phyloP scores from a whole-genome alignment of 371 early-diverging fungal species.

The Dichotomocladium elegans region DNA sequence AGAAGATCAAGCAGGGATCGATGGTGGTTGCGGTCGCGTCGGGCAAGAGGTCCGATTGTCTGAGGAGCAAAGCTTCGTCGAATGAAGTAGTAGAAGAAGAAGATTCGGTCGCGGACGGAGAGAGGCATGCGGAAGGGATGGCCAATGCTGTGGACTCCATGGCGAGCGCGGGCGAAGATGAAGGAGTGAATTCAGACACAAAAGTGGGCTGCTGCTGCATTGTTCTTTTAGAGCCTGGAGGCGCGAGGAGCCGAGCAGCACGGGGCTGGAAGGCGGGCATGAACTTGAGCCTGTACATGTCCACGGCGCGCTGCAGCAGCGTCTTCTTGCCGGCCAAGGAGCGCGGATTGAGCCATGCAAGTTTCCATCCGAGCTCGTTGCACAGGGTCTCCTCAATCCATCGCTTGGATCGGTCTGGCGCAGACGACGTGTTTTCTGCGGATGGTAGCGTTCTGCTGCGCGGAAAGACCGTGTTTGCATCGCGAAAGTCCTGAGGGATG shows the following conservation, averaged over 20 bases:
- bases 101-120: slow-evolving; percentile 4
- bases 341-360: slow-evolving; percentile 40
- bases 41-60: neutral
- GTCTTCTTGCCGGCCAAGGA: slow-evolving; percentile 41
- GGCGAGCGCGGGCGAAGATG: too few relatives aligned
- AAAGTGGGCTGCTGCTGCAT: too few relatives aligned
- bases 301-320: slow-evolving; percentile 40
- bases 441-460: slow-evolving; percentile 20
- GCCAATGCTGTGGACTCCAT: too few relatives aligned
- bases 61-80: slow-evolving; percentile 1
- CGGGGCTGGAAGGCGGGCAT: slow-evolving; percentile 38
- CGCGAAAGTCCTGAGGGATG: slow-evolving; percentile 34
- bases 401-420: slow-evolving; percentile 9
- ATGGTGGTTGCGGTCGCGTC: neutral
- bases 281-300: slow-evolving; percentile 39
- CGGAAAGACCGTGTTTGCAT: slow-evolving; percentile 39
- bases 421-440: neutral
- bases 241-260: neutral
- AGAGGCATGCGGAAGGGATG: too few relatives aligned
- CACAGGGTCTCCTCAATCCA: slow-evolving; percentile 33
- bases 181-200: too few relatives aligned
- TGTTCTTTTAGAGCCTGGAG: too few relatives aligned
- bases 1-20: neutral
- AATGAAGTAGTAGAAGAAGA: too few relatives aligned
- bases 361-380: slow-evolving; percentile 45